Conservation (phyloP, 2,329 filamentous ascomycete species). For the Hymenoscyphus albidus region DNA sequence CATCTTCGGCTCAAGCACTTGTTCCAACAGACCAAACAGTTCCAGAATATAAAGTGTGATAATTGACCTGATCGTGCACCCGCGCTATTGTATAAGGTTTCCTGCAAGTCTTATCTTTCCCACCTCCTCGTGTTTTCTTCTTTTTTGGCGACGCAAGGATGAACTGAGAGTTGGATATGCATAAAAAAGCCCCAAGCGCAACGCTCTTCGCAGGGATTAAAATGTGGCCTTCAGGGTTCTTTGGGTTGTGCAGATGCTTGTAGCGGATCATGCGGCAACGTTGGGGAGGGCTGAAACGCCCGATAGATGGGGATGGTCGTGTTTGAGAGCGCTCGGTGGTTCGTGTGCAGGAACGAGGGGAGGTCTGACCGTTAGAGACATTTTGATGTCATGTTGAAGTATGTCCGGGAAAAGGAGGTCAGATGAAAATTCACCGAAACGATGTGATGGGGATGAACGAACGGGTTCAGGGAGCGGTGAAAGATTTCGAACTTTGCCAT, state of each 20-base stretch:
- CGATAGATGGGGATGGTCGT: neutral
- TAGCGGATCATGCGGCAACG: constrained; percentile 9
- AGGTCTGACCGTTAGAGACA: neutral
- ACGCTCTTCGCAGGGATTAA: neutral
- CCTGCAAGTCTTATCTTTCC: neutral
- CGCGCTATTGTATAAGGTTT: neutral
- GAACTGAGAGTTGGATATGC: neutral
- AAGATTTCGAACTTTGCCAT: neutral
- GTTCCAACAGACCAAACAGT: neutral
- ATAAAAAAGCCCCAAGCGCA: neutral
- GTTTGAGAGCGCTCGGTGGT: constrained; percentile 3
- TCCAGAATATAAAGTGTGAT: neutral
- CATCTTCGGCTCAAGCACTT: neutral
- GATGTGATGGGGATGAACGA: neutral
- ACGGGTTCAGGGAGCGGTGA: neutral
- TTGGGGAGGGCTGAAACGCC: constrained; percentile 4
- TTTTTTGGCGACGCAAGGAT: neutral
- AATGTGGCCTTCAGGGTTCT: constrained; percentile 1
- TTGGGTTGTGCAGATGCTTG: neutral
- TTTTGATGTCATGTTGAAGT: neutral
- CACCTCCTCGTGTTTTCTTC: neutral
- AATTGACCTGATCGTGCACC: neutral
- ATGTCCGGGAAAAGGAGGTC: neutral
- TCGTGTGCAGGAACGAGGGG: constrained; percentile 2
- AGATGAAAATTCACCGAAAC: constrained; percentile 2